Evolutionary conservation across 2,329 filamentous ascomycete species (phyloP).

Genomic region (Fusarium marasasianum): DNA sequence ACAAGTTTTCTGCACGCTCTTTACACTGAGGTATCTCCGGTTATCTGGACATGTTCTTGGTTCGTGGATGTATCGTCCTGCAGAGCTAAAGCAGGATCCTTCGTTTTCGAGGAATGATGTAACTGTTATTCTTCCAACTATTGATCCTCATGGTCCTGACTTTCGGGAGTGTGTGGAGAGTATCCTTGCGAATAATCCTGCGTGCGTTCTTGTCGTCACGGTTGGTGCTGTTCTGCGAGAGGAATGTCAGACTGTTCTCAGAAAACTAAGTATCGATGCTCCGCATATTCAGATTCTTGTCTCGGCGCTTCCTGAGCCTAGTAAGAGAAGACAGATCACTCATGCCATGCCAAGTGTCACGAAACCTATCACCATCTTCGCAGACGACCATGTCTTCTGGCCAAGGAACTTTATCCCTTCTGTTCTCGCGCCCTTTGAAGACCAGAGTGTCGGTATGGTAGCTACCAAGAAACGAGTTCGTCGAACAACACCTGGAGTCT

Average conservation of each 20-base stretch:
- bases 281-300: conserved; percentile 43
- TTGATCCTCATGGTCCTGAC: conserved; percentile 52
- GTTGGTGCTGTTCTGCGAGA: conserved; percentile 47
- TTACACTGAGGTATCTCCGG: conserved; percentile 55
- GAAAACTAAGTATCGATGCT: background rate
- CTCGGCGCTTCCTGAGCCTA: conserved; percentile 46
- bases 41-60: conserved; percentile 55
- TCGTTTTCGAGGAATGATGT: conserved; percentile 51
- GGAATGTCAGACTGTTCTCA: conserved; percentile 25
- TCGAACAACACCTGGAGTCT: conserved; percentile 46
- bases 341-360: conserved; percentile 49
- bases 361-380: conserved; percentile 56
- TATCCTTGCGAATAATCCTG: conserved; percentile 52
- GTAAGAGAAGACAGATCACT: conserved; percentile 60
- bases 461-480: conserved; percentile 65
- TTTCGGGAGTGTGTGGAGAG: conserved; percentile 55
- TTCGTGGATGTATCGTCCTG: conserved; percentile 53
- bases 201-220: conserved; percentile 56
- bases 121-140: conserved; percentile 62
- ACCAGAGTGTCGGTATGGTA: conserved; percentile 61
- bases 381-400: conserved; percentile 66
- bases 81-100: conserved; percentile 40
- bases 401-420: conserved; percentile 52
- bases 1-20: conserved; percentile 40
- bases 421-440: conserved; percentile 55